Evolutionary conservation across 2,329 filamentous ascomycete genomes (phyloP).

Genomic region (Chalara sp.): DNA sequence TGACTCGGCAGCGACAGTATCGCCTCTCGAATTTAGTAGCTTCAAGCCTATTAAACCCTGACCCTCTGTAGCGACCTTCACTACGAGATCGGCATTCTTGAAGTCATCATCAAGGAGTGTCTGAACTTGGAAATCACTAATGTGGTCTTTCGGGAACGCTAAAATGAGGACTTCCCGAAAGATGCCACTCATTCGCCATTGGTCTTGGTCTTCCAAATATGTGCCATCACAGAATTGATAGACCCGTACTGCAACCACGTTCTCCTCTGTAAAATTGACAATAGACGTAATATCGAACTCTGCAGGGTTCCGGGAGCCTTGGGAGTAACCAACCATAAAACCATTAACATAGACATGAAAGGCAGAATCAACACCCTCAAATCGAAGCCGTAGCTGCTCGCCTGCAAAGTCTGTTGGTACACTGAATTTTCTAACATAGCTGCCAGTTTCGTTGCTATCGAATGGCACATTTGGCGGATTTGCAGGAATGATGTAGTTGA

Average conservation of each 20-base stretch:
- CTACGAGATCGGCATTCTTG: not conserved
- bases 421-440: conserved; percentile 42
- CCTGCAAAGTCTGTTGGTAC: conserved; percentile 31
- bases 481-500: conserved; percentile 57
- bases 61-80: not conserved
- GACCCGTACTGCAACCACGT: conserved; percentile 54
- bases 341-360: conserved; percentile 66
- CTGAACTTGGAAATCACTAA: not conserved
- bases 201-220: conserved; percentile 59
- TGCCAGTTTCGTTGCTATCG: conserved; percentile 45
- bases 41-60: not conserved
- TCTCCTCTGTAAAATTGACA: conserved; percentile 39
- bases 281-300: conserved; percentile 59
- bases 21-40: not conserved
- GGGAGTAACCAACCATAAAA: conserved; percentile 55
- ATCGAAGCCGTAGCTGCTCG: conserved; percentile 53
- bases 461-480: conserved; percentile 50
- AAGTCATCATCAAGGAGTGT: not conserved
- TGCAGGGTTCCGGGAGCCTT: conserved; percentile 59
- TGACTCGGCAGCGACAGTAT: not conserved
- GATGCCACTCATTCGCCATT: conserved; percentile 46
- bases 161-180: conserved; percentile 59
- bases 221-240: conserved; percentile 64
- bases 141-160: conserved; percentile 32
- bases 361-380: conserved; percentile 64